These are phyloP conservation scores for Heritiera fomes DNA, from an alignment of 345 rosid genomes.

Conservation along the genomic window DNA sequence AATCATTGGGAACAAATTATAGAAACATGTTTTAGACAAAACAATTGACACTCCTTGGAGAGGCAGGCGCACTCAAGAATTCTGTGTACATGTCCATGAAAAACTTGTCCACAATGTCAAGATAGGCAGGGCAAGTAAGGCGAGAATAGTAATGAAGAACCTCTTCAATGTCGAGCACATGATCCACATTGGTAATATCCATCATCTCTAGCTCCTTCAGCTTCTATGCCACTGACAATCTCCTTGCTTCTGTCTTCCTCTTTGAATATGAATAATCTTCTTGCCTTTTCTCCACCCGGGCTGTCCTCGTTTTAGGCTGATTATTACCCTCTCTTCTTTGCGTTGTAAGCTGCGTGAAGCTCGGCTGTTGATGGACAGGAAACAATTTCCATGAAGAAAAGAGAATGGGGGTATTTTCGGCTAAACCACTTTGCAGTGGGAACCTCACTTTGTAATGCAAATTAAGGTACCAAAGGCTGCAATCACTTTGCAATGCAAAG, in stretches of 20 bases:
- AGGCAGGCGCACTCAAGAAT: slow-evolving; percentile 26
- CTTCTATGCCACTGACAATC: slow-evolving; percentile 43
- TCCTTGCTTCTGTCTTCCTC: slow-evolving; percentile 35
- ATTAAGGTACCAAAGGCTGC: no score
- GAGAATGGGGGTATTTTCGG: no score
- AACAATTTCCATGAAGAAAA: no score
- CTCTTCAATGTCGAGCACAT: slow-evolving; percentile 68
- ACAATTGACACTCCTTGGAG: slow-evolving; percentile 22
- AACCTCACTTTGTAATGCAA: no score
- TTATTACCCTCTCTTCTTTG: slow-evolving; percentile 21
- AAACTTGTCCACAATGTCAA: slow-evolving; percentile 68
- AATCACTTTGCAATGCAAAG: no score
- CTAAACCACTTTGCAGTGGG: no score
- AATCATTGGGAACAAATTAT: no score
- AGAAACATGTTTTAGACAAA: no score
- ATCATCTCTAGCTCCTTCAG: slow-evolving; percentile 71
- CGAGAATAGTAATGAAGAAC: slow-evolving; percentile 76
- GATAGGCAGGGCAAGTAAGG: slow-evolving; percentile 66
- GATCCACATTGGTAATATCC: slow-evolving; percentile 57
- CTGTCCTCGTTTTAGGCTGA: slow-evolving; percentile 1
- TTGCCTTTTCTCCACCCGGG: slow-evolving; percentile 1
- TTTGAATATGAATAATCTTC: slow-evolving; percentile 26
- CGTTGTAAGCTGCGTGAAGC: slow-evolving; percentile 25
- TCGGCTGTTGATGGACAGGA: neutral
- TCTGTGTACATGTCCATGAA: slow-evolving; percentile 71